Conservation (phyloP, 306 rosid species). For the Crataegus laevigata region DNA sequence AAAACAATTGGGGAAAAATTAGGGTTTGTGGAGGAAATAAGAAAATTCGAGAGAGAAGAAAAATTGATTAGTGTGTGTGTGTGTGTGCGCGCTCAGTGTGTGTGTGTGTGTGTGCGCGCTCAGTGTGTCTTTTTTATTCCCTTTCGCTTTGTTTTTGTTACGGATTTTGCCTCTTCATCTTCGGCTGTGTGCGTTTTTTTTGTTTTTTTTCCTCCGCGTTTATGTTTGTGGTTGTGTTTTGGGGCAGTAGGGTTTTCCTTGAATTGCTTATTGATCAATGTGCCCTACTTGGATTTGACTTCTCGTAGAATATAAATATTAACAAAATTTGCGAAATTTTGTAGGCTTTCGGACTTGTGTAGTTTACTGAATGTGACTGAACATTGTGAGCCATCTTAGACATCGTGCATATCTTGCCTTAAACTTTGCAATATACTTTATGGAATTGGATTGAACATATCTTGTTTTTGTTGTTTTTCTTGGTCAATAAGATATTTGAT, state of each 20-base stretch:
- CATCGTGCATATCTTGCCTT: neutral
- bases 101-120: no score
- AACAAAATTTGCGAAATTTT: neutral
- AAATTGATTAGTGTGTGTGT: no score
- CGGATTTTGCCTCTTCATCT: constrained; percentile 1
- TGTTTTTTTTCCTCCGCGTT: neutral
- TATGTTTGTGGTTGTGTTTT: neutral
- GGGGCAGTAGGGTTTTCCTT: neutral
- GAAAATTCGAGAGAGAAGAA: no score
- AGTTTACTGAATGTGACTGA: neutral
- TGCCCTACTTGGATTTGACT: neutral
- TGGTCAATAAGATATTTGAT: neutral
- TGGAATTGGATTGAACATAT: neutral
- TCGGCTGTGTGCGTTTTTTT: neutral
- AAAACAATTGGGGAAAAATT: no score
- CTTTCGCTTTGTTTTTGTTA: neutral
- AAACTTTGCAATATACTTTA: neutral
- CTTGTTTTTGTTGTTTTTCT: neutral
- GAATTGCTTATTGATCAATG: neutral
- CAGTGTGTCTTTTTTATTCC: constrained; percentile 14
- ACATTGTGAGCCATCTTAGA: neutral
- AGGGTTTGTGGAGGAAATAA: no score
- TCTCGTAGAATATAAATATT: neutral
- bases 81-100: no score
- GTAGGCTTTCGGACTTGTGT: neutral